Conservation (phyloP, 148 eudicot species). For the Camellia lanceoleosa region DNA sequence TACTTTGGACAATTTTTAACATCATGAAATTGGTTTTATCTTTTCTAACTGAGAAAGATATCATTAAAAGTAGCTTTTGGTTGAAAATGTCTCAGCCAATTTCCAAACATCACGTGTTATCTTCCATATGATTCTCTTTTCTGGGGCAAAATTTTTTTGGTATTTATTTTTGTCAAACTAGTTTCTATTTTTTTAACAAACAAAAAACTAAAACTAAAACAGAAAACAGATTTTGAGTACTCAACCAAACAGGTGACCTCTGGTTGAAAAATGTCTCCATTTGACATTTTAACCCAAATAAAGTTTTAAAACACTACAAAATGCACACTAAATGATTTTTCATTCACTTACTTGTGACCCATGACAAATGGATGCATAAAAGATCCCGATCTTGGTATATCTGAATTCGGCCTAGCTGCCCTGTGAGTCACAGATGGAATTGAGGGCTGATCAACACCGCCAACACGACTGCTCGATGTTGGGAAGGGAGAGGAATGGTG, state of each 20-base stretch:
- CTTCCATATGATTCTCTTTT: too few relatives aligned
- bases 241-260: too few relatives aligned
- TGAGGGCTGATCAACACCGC: conserved; percentile 58
- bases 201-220: too few relatives aligned
- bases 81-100: not conserved
- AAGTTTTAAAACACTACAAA: not conserved
- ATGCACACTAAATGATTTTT: not conserved
- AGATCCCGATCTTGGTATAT: conserved; percentile 63
- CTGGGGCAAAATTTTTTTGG: too few relatives aligned
- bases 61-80: not conserved
- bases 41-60: not conserved
- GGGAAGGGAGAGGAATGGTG: conserved; percentile 53
- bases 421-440: conserved; percentile 53
- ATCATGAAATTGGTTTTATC: not conserved
- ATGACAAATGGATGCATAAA: conserved; percentile 56
- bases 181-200: too few relatives aligned
- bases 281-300: not conserved
- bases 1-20: not conserved
- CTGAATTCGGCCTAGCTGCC: conserved; percentile 56
- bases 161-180: too few relatives aligned
- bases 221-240: too few relatives aligned
- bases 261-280: not conserved
- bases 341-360: conserved; percentile 59
- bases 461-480: conserved; percentile 40
- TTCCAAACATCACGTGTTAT: too few relatives aligned